Evolutionary conservation across 164 flowering plant genomes (phyloP).

Genomic region (Platanus orientalis): DNA sequence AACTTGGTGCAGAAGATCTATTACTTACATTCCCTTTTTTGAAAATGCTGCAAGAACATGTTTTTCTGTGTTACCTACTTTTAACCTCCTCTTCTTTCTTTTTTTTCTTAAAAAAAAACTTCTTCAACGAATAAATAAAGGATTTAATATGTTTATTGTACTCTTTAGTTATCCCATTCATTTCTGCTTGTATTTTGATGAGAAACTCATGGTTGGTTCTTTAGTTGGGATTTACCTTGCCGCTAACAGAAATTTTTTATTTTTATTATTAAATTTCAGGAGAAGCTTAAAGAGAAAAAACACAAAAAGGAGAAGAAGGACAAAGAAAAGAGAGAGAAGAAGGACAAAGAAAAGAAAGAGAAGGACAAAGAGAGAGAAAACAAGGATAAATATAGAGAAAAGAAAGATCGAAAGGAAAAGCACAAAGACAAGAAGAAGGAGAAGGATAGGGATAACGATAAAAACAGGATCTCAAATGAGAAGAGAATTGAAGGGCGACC

Average conservation of each 20-base stretch:
- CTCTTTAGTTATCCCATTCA: too few species aligned
- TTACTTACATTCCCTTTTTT: too few species aligned
- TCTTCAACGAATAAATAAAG: too few species aligned
- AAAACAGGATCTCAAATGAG: conserved; percentile 20
- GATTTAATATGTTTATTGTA: too few species aligned
- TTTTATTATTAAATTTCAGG: too few species aligned
- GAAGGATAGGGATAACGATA: conserved; percentile 11
- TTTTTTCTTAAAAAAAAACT: too few species aligned
- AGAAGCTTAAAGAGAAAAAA: not conserved
- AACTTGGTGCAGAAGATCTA: too few species aligned
- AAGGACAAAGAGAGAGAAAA: not conserved
- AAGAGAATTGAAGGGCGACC: conserved; percentile 18
- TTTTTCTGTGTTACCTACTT: too few species aligned
- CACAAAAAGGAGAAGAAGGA: not conserved
- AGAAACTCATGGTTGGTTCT: not conserved
- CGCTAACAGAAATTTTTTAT: not conserved
- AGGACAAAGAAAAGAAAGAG: not conserved
- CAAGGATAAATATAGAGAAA: not conserved
- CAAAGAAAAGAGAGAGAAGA: not conserved
- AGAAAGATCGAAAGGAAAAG: not conserved
- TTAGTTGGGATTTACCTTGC: not conserved
- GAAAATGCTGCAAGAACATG: too few species aligned
- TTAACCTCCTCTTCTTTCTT: too few species aligned
- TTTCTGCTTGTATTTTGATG: too few species aligned
- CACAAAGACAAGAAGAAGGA: not conserved